Base-by-base conservation (phyloP, 129 eudicot genomes). In the Ambrosia trifida region DNA sequence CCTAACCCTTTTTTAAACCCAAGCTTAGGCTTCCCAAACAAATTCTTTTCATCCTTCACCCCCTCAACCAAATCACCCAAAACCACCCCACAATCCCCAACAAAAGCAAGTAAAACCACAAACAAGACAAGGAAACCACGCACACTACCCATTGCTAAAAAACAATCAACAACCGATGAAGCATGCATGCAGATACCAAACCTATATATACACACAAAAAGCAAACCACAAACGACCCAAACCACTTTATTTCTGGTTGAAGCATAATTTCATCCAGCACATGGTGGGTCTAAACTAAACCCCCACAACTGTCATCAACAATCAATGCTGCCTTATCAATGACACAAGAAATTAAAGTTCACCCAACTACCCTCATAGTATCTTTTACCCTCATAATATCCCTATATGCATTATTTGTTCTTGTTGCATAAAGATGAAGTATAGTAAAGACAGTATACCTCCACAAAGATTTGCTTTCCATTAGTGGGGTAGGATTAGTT, bases 1-100 rank as follows among this genome's bases (percentile, higher is more conserved):
- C 81, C 77, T 46, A 80, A 65, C 28, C 84, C 80, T 31, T 36
- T 67, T 49, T 74, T 56, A 70, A 81, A 76, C 54, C 79, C 81
- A 46, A 38, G 47, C 67, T 49, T 71, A 76, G 74, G 81, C n/a
- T 70, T 78, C 20, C 81, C 70, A 68, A 76, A 59, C 38, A 81
- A 66, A 45, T 46, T 17, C 82, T 81, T 81, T 20, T 76, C 68
- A 49, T 76, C 85, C 19, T 81, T 50, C 17, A 76, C 74, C 62
- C 78, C 75, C 70, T 81, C 41, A 72, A 30, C 67, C 53, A 13
- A 50, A 36, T 81, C 70, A 66, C 78, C 85, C 45, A 36, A 81
- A 52, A 76, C 82, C 0, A 4, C 74, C 66, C 59, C 69, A 64
- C 16, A 40, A 43, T 69, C 72, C 4, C 73, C 68, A 50, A 81